Base-by-base conservation (phyloP, 495 filamentous ascomycete species). In the Letharia lupina region DNA sequence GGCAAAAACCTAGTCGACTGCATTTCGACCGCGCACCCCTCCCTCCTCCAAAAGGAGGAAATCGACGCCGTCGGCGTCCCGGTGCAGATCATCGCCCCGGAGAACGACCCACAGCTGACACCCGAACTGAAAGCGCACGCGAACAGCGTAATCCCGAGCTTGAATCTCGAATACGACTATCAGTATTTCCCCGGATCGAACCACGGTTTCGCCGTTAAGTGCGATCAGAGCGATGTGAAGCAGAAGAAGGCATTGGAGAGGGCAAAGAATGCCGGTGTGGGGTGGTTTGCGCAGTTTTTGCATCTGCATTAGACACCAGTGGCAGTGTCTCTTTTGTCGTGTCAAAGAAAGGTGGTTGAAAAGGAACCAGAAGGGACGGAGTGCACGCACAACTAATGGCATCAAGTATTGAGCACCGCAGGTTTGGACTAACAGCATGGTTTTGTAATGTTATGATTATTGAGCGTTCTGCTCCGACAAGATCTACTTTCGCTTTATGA, bases 71-170 rank as follows among this genome's bases (percentile, higher is more conserved):
- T 86, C 7, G 73, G 61, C 41, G 83, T 85, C 40, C 83, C 86
- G 1, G 73, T 81, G 45, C 84, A 88, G 74, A 73, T 87, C 28
- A 68, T 86, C 13, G 84, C 85, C 28, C 83, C 84, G 0, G 85
- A 88, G 72, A 65, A 74, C 57, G 85, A 89, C 69, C 62, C 42
- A 0, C 47, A 65, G 61, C 85, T 76, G 66, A 75, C 80, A 20
- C 64, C 73, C 0, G 84, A 87, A 74, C 62, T 86, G 64, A 87
- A 86, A 75, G 59, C 61, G 39, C 70, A 78, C 65, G 69, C 75
- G 20, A 79, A 82, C 64, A 66, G 70, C 60, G 75, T 75, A 11
- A 71, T 86, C 56, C 77, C 74, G 45, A 74, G 67, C 45, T 54
- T 76, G 39, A 76, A 76, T 1, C 65, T 86, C 28, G 73, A 76